Percentiles rank a stretch among this genome's conserved stretches.
These are phyloP conservation scores for Corchorus capsularis DNA, from an alignment of 345 rosid species.

Conservation along the genomic window DNA sequence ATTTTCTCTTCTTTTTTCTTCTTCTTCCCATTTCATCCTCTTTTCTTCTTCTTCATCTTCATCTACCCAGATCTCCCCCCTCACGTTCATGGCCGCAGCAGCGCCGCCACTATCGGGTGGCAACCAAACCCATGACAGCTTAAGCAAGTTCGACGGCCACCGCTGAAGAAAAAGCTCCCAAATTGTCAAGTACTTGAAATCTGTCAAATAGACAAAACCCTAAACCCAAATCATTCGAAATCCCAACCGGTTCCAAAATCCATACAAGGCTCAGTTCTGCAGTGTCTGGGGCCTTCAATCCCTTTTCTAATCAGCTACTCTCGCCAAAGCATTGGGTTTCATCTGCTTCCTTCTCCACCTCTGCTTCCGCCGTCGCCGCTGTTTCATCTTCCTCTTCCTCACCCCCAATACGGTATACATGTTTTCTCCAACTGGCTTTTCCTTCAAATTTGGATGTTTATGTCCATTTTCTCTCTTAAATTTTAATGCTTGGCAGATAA, in stretches of 20 bases:
- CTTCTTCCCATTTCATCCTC: too few species aligned
- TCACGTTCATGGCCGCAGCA: too few species aligned
- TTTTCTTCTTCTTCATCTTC: too few species aligned
- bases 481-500: slow-evolving; percentile 32
- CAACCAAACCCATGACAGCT: too few species aligned
- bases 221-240: slow-evolving; percentile 69
- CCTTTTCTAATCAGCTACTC: background rate
- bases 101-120: too few species aligned
- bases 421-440: slow-evolving; percentile 14
- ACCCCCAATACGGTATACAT: slow-evolving; percentile 44
- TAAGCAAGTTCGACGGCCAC: too few species aligned
- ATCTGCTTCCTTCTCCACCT: slow-evolving; percentile 36
- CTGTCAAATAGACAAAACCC: too few species aligned
- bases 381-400: slow-evolving; percentile 30
- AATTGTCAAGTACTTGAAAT: too few species aligned
- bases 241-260: slow-evolving; percentile 71
- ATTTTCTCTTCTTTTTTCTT: too few species aligned
- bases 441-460: background rate
- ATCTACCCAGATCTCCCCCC: too few species aligned
- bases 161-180: too few species aligned
- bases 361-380: slow-evolving; percentile 30
- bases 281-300: background rate
- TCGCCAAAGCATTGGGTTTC: slow-evolving; percentile 25
- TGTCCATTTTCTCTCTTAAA: background rate
- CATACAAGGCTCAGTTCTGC: slow-evolving; percentile 40